phyloP scores from a whole-genome alignment of 768 basidiomycete species.

The Boletus vermiculosoides region DNA sequence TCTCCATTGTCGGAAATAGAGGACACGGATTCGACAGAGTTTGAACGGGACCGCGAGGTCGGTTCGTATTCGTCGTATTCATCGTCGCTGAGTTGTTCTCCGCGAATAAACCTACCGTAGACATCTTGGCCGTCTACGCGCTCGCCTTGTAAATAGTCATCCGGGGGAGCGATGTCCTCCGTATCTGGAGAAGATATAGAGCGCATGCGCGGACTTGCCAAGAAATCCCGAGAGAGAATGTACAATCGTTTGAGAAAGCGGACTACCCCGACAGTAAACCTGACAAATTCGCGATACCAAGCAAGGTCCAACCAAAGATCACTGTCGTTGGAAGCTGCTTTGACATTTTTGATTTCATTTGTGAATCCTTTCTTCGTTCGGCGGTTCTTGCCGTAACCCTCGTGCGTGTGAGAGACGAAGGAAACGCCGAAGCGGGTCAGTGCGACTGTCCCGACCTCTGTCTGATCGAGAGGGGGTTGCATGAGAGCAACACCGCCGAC shows the following conservation, averaged over 20 bases:
- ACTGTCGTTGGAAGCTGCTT: slow-evolving; percentile 32
- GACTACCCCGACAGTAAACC: slow-evolving; percentile 33
- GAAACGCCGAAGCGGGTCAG: slow-evolving; percentile 44
- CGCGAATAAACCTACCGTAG: slow-evolving; percentile 59
- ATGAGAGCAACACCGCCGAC: slow-evolving; percentile 50
- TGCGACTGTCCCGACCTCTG: slow-evolving; percentile 36
- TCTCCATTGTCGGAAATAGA: slow-evolving; percentile 30
- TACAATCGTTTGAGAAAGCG: slow-evolving; percentile 27
- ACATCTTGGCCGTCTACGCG: slow-evolving; percentile 37
- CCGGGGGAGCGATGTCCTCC: slow-evolving; percentile 5
- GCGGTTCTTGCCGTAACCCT: slow-evolving; percentile 25
- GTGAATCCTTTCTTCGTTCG: slow-evolving; percentile 39
- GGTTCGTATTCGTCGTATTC: slow-evolving; percentile 42
- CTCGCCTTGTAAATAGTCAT: slow-evolving; percentile 6
- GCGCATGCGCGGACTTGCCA: slow-evolving; percentile 16
- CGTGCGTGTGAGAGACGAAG: slow-evolving; percentile 32
- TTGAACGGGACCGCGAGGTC: slow-evolving; percentile 20
- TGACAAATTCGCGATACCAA: slow-evolving; percentile 41
- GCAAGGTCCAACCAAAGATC: slow-evolving; percentile 41
- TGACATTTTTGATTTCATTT: slow-evolving; percentile 51
- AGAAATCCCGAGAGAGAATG: slow-evolving; percentile 14
- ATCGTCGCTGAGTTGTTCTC: slow-evolving; percentile 53
- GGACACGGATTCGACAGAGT: slow-evolving; percentile 19
- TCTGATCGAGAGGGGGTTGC: slow-evolving; percentile 8
- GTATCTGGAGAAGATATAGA: slow-evolving; percentile 3